phyloP scores from a whole-genome alignment of 192 early-diverging fungal genomes.

The Gorgonomyces haynaldii region DNA sequence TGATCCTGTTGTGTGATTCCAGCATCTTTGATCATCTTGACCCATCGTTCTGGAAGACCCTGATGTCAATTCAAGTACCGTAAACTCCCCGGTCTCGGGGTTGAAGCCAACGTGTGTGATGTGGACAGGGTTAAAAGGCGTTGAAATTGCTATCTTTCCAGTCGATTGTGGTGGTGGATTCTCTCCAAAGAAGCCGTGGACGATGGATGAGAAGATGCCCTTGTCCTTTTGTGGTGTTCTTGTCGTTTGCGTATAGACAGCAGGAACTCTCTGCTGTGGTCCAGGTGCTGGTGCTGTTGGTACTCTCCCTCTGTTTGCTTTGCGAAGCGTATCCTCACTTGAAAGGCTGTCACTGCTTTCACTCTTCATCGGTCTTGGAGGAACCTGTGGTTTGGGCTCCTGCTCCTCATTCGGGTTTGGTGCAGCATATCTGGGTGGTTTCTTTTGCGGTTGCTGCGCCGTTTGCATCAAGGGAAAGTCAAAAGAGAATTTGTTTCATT shows the following conservation, averaged over 20 bases:
- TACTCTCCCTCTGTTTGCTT: too few species aligned
- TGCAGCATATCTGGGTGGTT: too few species aligned
- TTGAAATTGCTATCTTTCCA: conserved; percentile 58
- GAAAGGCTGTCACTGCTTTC: too few species aligned
- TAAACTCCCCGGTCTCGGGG: conserved; percentile 81
- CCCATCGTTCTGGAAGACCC: conserved; percentile 93
- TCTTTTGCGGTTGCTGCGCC: neutral
- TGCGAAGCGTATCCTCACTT: too few species aligned
- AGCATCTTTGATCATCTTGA: conserved; percentile 76
- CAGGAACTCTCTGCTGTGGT: too few species aligned
- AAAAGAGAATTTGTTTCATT: too few species aligned
- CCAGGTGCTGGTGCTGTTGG: too few species aligned
- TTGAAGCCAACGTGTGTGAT: conserved; percentile 97
- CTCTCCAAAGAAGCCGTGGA: neutral
- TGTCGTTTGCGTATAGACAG: neutral
- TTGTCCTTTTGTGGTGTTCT: neutral
- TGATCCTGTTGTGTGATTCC: conserved; percentile 93
- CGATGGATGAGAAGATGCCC: neutral
- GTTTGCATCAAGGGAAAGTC: too few species aligned
- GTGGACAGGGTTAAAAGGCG: conserved; percentile 93
- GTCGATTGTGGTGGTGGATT: neutral
- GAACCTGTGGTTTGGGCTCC: too few species aligned
- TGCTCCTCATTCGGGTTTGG: too few species aligned
- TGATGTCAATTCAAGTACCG: conserved; percentile 26
- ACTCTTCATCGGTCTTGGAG: too few species aligned